Percentiles rank a stretch among this genome's conserved stretches.
Evolutionary conservation across 192 early-diverging fungal species (phyloP).

Genomic region (Anaeromyces robustus): DNA sequence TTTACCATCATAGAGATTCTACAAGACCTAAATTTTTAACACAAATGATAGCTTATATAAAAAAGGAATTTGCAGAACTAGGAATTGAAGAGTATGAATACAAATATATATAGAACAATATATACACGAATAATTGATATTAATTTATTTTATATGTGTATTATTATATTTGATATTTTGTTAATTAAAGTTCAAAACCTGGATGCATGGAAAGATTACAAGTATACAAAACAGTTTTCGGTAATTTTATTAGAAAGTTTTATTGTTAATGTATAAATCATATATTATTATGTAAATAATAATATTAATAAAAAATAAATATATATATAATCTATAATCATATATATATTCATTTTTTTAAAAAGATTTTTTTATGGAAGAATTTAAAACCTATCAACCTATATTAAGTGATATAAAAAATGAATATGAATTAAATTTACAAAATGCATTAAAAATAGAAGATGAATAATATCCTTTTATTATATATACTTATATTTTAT

Average conservation of each 20-base stretch:
- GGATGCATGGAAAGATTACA: background rate
- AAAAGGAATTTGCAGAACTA: background rate
- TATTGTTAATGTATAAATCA: too few relatives aligned
- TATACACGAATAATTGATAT: too few relatives aligned
- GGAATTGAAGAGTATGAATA: background rate
- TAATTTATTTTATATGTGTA: too few relatives aligned
- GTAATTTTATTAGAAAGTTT: background rate
- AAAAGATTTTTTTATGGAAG: conserved; percentile 29
- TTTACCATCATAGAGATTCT: background rate
- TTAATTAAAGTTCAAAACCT: background rate
- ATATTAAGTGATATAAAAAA: conserved; percentile 32
- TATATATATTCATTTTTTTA: too few relatives aligned
- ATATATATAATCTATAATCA: too few relatives aligned
- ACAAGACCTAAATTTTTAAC: background rate
- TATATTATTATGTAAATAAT: too few relatives aligned
- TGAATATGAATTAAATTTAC: conserved; percentile 27
- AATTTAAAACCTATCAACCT: conserved; percentile 36
- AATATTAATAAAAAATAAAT: too few relatives aligned
- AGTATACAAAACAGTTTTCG: background rate
- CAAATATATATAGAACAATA: too few relatives aligned
- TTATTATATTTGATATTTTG: too few relatives aligned
- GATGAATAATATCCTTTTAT: background rate
- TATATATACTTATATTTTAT: too few relatives aligned
- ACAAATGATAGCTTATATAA: background rate
- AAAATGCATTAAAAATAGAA: background rate